A percentile compares a stretch with the other conserved stretches of the same genome.
Evolutionary conservation across 352 stramenopile species (phyloP).

Genomic region (Aphanomyces euteiches): DNA sequence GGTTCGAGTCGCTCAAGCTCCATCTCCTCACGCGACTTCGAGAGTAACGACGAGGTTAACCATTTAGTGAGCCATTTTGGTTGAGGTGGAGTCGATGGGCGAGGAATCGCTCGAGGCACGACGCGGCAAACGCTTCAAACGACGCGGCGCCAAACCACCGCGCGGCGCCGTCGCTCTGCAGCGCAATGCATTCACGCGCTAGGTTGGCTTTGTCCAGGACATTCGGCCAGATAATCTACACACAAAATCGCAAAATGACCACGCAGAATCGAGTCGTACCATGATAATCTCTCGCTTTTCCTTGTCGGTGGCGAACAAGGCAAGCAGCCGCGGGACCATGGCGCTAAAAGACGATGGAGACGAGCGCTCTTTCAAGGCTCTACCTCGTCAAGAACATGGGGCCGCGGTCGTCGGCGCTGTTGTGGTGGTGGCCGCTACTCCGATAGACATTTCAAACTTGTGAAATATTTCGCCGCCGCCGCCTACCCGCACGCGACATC

Average conservation of each 20-base stretch:
- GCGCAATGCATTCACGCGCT: not conserved
- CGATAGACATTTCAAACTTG: too few relatives aligned
- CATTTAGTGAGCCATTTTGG: not conserved
- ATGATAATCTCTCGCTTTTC: slow-evolving; percentile 6
- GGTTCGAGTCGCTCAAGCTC: slow-evolving; percentile 61
- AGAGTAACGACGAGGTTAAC: not conserved
- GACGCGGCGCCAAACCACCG: not conserved
- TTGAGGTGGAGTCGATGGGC: slow-evolving; percentile 1
- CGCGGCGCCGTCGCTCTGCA: slow-evolving; percentile 3
- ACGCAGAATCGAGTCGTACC: not conserved
- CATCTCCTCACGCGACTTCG: slow-evolving; percentile 70
- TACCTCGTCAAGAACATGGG: slow-evolving; percentile 27
- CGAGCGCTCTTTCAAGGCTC: not conserved
- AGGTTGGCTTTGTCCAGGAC: slow-evolving; percentile 17
- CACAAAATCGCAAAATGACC: not conserved
- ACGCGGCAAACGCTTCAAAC: slow-evolving; percentile 3
- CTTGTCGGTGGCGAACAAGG: slow-evolving; percentile 7
- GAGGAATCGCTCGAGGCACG: slow-evolving; percentile 9
- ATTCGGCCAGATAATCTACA: slow-evolving; percentile 16
- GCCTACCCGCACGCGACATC: slow-evolving; percentile 17
- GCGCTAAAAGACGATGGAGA: not conserved
- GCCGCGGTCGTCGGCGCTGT: not conserved
- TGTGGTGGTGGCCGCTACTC: not conserved
- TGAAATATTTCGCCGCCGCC: not conserved
- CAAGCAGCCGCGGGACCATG: not conserved